Evolutionary conservation across 2,329 filamentous ascomycete genomes (phyloP).

Genomic region (Ophiostoma montium): DNA sequence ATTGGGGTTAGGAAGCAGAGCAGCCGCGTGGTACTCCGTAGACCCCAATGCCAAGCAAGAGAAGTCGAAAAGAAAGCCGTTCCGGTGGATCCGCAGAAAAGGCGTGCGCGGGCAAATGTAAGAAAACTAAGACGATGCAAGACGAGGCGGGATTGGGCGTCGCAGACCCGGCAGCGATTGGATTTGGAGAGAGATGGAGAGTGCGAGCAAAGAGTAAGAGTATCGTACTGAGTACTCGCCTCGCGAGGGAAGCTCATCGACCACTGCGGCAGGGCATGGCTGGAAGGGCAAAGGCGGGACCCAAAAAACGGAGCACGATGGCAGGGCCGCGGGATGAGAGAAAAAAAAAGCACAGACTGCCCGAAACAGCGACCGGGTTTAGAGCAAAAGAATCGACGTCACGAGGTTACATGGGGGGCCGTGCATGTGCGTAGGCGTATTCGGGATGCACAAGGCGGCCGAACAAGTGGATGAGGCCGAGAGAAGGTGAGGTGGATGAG

Average conservation of each 20-base stretch:
- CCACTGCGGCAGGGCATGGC: too few relatives aligned
- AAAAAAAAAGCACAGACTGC: neutral
- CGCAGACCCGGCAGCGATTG: too few relatives aligned
- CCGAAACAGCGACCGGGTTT: neutral
- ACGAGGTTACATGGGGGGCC: neutral
- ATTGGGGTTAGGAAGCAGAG: neutral
- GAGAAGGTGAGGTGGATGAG: neutral
- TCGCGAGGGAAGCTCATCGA: too few relatives aligned
- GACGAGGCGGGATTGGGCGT: too few relatives aligned
- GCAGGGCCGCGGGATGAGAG: too few relatives aligned
- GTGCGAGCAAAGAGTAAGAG: too few relatives aligned
- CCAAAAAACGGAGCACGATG: too few relatives aligned
- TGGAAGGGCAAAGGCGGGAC: too few relatives aligned
- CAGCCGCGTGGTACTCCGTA: neutral
- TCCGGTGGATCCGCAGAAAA: neutral
- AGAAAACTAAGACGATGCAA: too few relatives aligned
- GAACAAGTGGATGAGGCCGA: neutral
- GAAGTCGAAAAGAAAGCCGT: neutral
- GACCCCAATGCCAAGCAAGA: neutral
- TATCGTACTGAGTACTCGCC: too few relatives aligned
- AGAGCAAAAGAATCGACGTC: neutral
- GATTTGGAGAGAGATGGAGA: too few relatives aligned
- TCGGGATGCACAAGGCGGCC: neutral
- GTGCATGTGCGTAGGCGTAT: conserved; percentile 1
- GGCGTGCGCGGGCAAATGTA: neutral